Percentiles rank a stretch among this genome's conserved stretches.
Evolutionary conservation across 495 filamentous ascomycete genomes (phyloP).

Genomic region (Hypoxylon intermedium): DNA sequence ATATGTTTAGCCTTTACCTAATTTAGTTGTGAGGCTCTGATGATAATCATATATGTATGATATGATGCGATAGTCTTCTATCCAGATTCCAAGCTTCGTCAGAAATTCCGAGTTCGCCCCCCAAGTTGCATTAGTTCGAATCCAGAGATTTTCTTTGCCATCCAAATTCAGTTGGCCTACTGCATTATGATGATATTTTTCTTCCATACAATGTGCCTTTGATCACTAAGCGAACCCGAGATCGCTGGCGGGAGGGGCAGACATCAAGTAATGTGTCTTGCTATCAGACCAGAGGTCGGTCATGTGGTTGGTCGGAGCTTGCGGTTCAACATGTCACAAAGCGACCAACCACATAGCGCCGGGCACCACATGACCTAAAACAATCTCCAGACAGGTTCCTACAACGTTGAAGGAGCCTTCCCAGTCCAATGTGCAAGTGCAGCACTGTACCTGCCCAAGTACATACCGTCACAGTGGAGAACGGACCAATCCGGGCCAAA

Average conservation of each 20-base stretch:
- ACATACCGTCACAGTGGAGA: conserved; percentile 37
- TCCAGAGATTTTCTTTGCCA: no score
- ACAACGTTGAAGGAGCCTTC: conserved; percentile 43
- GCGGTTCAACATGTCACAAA: conserved; percentile 20
- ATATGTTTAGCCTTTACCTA: conserved; percentile 21
- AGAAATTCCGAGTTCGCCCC: no score
- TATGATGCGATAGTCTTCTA: neutral
- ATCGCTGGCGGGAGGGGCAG: conserved; percentile 38
- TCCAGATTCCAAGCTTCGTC: neutral
- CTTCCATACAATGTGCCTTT: conserved; percentile 17
- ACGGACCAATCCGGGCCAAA: conserved; percentile 37
- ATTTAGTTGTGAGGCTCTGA: conserved; percentile 36
- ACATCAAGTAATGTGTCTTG: conserved; percentile 18
- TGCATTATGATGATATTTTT: conserved; percentile 5
- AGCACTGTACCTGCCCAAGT: no score
- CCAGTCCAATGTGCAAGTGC: no score
- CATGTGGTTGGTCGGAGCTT: conserved; percentile 32
- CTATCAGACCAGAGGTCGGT: conserved; percentile 11
- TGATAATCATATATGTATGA: conserved; percentile 24
- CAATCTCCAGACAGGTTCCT: conserved; percentile 38
- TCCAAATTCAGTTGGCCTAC: neutral
- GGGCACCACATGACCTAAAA: conserved; percentile 41
- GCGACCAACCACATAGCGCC: conserved; percentile 41
- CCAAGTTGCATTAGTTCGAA: conserved; percentile 38
- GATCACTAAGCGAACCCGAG: conserved; percentile 40